Conservation (phyloP, 2,329 filamentous ascomycete genomes). For the Trichoderma harzianum region DNA sequence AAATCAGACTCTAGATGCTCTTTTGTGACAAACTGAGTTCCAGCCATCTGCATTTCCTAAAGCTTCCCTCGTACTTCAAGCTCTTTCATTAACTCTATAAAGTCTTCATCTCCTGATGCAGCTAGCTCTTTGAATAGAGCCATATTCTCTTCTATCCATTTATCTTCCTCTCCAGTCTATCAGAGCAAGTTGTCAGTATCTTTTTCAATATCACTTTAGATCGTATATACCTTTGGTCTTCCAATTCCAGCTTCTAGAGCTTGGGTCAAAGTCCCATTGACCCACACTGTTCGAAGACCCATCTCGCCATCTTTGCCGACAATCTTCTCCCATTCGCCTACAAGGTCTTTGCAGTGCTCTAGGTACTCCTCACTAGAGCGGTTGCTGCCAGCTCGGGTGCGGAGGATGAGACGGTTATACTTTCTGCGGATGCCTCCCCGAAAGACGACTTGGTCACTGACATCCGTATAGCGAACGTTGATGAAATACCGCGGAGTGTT, state of each 20-base stretch:
- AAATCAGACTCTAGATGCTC: neutral
- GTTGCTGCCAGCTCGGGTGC: slow-evolving; percentile 3
- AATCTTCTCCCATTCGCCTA: neutral
- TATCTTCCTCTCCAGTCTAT: slow-evolving; percentile 12
- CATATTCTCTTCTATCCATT: slow-evolving; percentile 1
- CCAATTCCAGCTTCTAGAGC: slow-evolving; percentile 12
- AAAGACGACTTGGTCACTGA: slow-evolving; percentile 4
- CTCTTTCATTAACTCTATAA: neutral
- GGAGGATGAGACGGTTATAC: slow-evolving; percentile 11
- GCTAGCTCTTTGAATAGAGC: neutral
- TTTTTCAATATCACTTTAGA: neutral
- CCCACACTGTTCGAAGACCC: slow-evolving; percentile 10
- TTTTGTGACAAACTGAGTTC: neutral
- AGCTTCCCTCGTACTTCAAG: neutral
- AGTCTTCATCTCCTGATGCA: slow-evolving; percentile 9
- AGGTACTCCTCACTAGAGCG: neutral
- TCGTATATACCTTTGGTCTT: slow-evolving; percentile 2
- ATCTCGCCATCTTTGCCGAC: neutral
- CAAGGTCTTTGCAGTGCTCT: slow-evolving; percentile 6
- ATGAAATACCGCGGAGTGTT: slow-evolving; percentile 11
- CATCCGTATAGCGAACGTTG: slow-evolving; percentile 13
- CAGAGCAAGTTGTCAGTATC: neutral
- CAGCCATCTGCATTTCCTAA: neutral
- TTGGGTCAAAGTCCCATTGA: slow-evolving; percentile 4
- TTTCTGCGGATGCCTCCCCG: slow-evolving; percentile 3